Conservation (phyloP, 2,329 filamentous ascomycete species). For the Chaetomium sp. region DNA sequence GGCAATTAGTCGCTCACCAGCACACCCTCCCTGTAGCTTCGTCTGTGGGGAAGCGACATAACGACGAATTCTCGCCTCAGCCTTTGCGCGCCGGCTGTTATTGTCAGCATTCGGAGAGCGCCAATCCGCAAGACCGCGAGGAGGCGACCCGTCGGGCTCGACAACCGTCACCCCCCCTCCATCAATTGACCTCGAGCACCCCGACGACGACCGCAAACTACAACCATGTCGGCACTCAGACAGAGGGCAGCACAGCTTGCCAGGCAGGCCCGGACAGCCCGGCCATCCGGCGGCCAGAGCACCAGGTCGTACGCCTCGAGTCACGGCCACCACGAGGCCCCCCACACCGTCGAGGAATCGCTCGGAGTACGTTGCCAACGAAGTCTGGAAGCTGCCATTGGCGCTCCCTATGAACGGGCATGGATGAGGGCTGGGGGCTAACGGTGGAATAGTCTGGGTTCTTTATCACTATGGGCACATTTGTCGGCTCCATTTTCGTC, state of each 20-base stretch:
- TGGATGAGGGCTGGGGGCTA: constrained; percentile 7
- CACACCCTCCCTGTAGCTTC: constrained; percentile 9
- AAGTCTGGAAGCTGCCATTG: neutral
- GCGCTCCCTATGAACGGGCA: too few relatives aligned
- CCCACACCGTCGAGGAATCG: constrained; percentile 52
- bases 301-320: constrained; percentile 57
- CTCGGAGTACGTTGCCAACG: constrained; percentile 54
- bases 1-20: constrained; percentile 31
- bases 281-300: constrained; percentile 40
- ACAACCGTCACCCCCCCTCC: constrained; percentile 12
- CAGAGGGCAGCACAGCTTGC: constrained; percentile 43
- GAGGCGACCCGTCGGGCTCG: constrained; percentile 14
- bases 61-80: neutral
- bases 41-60: constrained; percentile 3
- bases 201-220: constrained; percentile 25
- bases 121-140: constrained; percentile 4
- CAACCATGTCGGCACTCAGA: constrained; percentile 44
- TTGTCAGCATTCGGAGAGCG: neutral
- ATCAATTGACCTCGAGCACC: constrained; percentile 20
- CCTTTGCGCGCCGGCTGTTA: neutral
- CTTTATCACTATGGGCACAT: constrained; percentile 48
- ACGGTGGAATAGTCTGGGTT: constrained; percentile 49
- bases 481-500: constrained; percentile 49
- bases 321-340: constrained; percentile 48
- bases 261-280: constrained; percentile 42